A percentile compares a stretch with the other conserved stretches of the same genome.
Evolutionary conservation across 1,284 basidiomycete species (phyloP).

Genomic region (Cryptococcus jaspeensis): DNA sequence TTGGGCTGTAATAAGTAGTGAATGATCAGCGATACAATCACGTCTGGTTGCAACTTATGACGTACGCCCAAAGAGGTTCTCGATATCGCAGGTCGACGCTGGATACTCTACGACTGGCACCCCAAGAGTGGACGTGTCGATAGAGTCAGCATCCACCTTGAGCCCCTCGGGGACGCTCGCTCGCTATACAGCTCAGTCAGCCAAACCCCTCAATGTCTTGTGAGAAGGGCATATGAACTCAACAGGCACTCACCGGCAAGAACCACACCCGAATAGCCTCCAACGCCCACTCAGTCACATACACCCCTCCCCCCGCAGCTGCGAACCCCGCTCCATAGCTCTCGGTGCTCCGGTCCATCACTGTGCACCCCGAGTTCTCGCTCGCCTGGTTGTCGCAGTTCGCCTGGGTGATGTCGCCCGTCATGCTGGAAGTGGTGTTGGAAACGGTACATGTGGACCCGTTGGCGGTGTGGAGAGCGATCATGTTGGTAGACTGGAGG

Average conservation of each 20-base stretch:
- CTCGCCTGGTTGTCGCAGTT: constrained; percentile 43
- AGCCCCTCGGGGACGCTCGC: constrained; percentile 60
- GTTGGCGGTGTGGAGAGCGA: constrained; percentile 41
- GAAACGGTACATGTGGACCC: constrained; percentile 26
- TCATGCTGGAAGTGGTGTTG: constrained; percentile 9
- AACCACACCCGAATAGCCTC: constrained; percentile 66
- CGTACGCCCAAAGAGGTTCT: constrained; percentile 59
- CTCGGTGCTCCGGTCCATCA: constrained; percentile 57
- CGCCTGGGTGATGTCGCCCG: constrained; percentile 26
- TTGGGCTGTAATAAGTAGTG: not conserved
- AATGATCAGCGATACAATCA: not conserved
- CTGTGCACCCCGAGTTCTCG: constrained; percentile 63
- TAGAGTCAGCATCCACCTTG: constrained; percentile 55
- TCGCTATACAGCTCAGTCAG: constrained; percentile 49
- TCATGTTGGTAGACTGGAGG: constrained; percentile 39
- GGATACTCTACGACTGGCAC: constrained; percentile 68
- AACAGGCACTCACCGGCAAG: constrained; percentile 59
- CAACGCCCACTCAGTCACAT: constrained; percentile 66
- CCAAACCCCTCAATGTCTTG: not conserved
- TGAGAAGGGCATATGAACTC: not conserved
- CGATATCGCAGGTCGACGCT: constrained; percentile 60
- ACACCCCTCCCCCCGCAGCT: constrained; percentile 65
- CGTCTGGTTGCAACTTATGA: constrained; percentile 13
- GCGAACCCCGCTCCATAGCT: constrained; percentile 69
- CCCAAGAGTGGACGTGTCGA: constrained; percentile 67